Evolutionary conservation across 2,329 filamentous ascomycete genomes (phyloP), one percentile per base, ranked within the genome.

Genomic region (Zasmidium angulare): DNA sequence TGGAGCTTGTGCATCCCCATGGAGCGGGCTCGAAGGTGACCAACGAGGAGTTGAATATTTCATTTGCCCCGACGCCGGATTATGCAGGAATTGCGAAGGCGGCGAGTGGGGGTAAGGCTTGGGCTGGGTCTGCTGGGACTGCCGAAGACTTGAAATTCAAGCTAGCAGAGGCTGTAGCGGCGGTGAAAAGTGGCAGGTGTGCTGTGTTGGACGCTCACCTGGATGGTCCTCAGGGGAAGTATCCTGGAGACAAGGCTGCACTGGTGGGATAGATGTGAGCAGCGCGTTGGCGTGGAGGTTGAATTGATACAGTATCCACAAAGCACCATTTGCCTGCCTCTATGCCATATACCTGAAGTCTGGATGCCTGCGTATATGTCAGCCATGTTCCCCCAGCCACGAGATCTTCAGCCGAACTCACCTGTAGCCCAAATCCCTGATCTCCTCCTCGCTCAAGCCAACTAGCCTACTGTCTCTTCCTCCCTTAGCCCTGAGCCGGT

Each of bases 21-120:
- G 87, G 87, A 11, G 78, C 83, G 53, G 86, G 84, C 1, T 82
- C 80, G 1, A 85, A 84, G 58, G 84, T 82, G 2, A 82, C 79
- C 46, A 88, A 88, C 60, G 81, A 84, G 61, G 85, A 86, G 50
- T 71, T 89, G 40, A 88, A 89, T 64, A 89, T 89, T 63, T 84
- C 81, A 0, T 89, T 89, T 66, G 81, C 79, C 1, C 86, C 86
- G 0, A 84, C 84, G 0, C 87, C 87, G 0, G 86, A 89, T 63
- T 89, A 89, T 68, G 77, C 85, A 0, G 86, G 86, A 0, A 89
- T 89, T 61, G 87, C 87, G 0, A 86, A 84, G 71, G 87, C 87
- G 4, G 86, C 87, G 0, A 80, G 82, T 0, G 86, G 86, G 6
- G 85, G 85, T 0, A 77, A 85, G 53, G 69, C 86, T 2, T 89